Evolutionary conservation across 2,329 filamentous ascomycete species (phyloP), one percentile per base, ranked within the genome.

Genomic region (Alternaria triticimaculans): DNA sequence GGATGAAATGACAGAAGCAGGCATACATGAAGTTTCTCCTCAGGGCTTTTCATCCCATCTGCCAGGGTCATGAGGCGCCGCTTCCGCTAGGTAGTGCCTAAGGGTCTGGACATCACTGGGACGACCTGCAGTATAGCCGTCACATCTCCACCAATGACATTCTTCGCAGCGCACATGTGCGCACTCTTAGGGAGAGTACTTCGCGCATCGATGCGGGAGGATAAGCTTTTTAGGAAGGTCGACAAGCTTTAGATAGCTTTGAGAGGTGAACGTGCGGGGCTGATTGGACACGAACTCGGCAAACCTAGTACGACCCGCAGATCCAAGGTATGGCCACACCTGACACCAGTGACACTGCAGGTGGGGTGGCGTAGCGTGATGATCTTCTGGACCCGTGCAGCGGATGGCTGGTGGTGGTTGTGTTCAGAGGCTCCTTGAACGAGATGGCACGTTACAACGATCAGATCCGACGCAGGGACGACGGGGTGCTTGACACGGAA

Each of bases 151-250:
- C 57, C 57, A 63, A 60, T 63, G 7, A 18, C 20, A 28, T 37
- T 10, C 14, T 23, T 14, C 15, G 20, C 20, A 33, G 37, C n/a
- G 41, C 20, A 45, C 56, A 43, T 53, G 61, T 63, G 61, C 45
- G 51, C 49, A 28, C 5, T 28, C 28, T 33, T 43, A 28, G 45
- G 51, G 43, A 11, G 30, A 44, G 56, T 15, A 28, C 20, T 37
- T 50, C 21, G 43, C 41, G 20, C 6, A 23, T 46, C 44, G 43
- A 51, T 51, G 28, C 48, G 25, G 23, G 21, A 46, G 46, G 43
- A 50, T 62, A 70, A 71, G 67, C 69, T 68, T 70, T 69, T 71
- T 54, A 58, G 67, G 65, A 70, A 69, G 69, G 65, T 66, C 60
- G 55, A 58, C 58, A 71, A 71, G 67, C 68, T 69, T 68, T 45